Evolutionary conservation across 192 early-diverging fungal species (phyloP), one percentile per base, ranked within the genome.

Genomic region (Coemansia nantahalensis): DNA sequence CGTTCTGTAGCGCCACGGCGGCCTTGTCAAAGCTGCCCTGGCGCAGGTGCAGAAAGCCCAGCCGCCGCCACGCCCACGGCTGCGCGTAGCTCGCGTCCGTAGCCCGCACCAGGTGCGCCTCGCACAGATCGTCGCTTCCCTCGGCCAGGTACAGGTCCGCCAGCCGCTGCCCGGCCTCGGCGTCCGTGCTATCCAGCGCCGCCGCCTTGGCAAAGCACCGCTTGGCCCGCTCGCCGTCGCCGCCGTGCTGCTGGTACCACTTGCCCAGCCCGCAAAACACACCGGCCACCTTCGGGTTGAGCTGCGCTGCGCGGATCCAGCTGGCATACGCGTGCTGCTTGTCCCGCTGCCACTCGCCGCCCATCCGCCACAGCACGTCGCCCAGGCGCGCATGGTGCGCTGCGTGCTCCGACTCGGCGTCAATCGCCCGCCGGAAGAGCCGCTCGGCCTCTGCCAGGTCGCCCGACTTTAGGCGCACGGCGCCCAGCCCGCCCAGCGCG

Each of bases 141-240:
- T 77, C 75, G 0, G 51, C 60, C 35, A 86, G 39, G 30, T 85
- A 86, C 21, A 90, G 81, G 31, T 82, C 74, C 30, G 79, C 80
- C 23, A 98, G 68, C 22, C 64, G 59, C 12, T 79, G 51, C 1
- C 81, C 90, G 5, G 91, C 87, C 12, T 84, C 81, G 22, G 78
- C 68, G 66, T 92, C 84, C 24, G 65, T 54, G 4, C 78, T 65
- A 54, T 92, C 84, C 41, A 92, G 62, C 0, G 79, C 58, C n/a
- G 90, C 77, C 2, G 91, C 90, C 54, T 90, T 88, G 45, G 80
- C 68, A 62, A 88, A 92, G 62, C 93, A 98, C 51, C 87, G 88
- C 32, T 77, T 68, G 8, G 94, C 92, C 8, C 92, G 84, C 0
- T 23, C 61, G 2, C 58, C 34, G 48, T 94, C 89, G 30, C 76